Base-by-base conservation (phyloP, 805 yeast species). In the Pichia manshurica region DNA sequence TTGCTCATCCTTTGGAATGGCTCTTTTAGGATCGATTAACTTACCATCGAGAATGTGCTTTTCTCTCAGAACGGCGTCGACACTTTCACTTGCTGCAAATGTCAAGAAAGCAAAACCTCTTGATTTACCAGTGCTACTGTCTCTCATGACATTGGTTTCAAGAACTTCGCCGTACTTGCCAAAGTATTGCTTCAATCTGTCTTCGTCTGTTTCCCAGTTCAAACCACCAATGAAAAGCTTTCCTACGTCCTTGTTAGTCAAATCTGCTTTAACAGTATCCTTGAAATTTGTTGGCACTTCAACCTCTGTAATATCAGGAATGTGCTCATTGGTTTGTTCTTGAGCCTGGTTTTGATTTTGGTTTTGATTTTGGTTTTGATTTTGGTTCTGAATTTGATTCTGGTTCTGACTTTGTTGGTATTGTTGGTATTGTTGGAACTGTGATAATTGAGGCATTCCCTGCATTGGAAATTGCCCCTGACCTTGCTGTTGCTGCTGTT, bases 141-240 rank as follows among this genome's bases (percentile, higher is more conserved):
- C 98, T 59, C 93, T 84, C 98, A 93, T 91, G 52, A 91, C 91
- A 35, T 91, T 87, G 59, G 86, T 79, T 55, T 90, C 97, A 37
- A 79, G 64, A 46, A 91, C 90, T 54, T 84, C 91, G 57, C 99
- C 99, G 63, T 78, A 91, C 65, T 90, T 83, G 42, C 83, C 71
- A 64, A 91, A 91, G 64, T 91, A 91, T 47, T 80, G 82, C 56
- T 76, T 81, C 67, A 91, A 70, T 31, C 84, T 79, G 53, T 89
- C 95, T 61, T 91, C 98, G 13, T 90, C 82, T 15, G 99, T 91
- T 62, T 91, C 97, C 98, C 98, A 91, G 61, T 91, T 93, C 58
- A 91, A 79, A 44, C 99, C 99, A 53, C 99, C 99, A 65, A 88
- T 79, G 61, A 89, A 89, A 95, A 89, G 86, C 63, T 89, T 89